Conservation (phyloP, 192 early-diverging fungal genomes). For the Coemansia guatemalensis region DNA sequence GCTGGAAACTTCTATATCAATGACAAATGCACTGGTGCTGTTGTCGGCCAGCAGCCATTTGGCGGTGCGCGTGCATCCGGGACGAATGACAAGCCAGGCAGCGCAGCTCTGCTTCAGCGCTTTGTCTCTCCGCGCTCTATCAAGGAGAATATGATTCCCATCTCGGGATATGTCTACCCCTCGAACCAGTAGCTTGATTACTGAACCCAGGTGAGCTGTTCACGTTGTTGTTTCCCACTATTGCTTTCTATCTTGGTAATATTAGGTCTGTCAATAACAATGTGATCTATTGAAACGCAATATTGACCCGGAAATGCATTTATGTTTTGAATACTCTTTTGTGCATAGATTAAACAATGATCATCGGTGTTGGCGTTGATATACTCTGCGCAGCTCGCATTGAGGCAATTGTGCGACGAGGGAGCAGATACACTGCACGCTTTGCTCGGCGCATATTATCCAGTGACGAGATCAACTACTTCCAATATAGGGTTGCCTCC, state of each 20-base stretch:
- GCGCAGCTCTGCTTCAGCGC: slow-evolving; percentile 72
- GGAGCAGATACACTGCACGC: slow-evolving; percentile 39
- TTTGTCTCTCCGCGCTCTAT: slow-evolving; percentile 92
- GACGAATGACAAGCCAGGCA: slow-evolving; percentile 99
- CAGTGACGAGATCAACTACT: slow-evolving; percentile 25
- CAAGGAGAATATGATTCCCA: slow-evolving; percentile 92
- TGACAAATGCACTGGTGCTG: slow-evolving; percentile 97
- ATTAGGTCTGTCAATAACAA: background rate
- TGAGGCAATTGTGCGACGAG: slow-evolving; percentile 52
- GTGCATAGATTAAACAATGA: slow-evolving; percentile 40
- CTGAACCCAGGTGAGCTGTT: no score
- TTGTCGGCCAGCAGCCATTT: slow-evolving; percentile 98
- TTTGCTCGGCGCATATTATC: slow-evolving; percentile 65
- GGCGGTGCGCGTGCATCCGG: slow-evolving; percentile 92
- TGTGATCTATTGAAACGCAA: no score
- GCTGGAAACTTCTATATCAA: slow-evolving; percentile 99
- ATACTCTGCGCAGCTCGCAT: slow-evolving; percentile 71
- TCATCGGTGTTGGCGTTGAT: slow-evolving; percentile 80
- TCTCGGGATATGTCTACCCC: slow-evolving; percentile 80
- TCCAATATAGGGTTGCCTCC: background rate
- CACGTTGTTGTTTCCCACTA: no score
- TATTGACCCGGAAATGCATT: background rate
- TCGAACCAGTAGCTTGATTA: slow-evolving; percentile 62
- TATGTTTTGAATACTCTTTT: background rate
- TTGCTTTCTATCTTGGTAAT: slow-evolving; percentile 4